Evolutionary conservation across 2,329 filamentous ascomycete species (phyloP), one percentile per base, ranked within the genome.

Genomic region (Epichloe bromicola): DNA sequence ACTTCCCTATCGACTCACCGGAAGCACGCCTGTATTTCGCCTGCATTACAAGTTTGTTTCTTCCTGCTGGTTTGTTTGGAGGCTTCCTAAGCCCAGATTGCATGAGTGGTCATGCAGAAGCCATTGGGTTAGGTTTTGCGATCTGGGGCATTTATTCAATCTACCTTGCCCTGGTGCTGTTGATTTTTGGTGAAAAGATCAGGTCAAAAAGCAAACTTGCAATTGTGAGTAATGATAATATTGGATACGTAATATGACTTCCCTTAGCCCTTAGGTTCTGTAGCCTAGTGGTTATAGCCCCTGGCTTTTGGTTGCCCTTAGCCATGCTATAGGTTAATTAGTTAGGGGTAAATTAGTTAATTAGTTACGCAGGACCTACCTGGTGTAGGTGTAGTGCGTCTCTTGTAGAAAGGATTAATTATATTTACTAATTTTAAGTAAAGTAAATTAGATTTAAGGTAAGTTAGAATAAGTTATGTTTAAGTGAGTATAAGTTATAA

Each of bases 131-230:
- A 36, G 79, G 75, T 0, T 78, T 88, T 53, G 83, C 88, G 0
- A 91, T 86, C 0, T 86, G 91, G 73, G 85, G 90, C 30, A 94
- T 96, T 56, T 91, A 88, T 65, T 83, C 80, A 40, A 81, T 96
- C 37, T 94, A 94, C 62, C 75, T 96, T 1, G 84, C 89, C 23
- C 23, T 26, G 23, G 81, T 90, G 0, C 65, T 96, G 48, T 78
- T 90, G 0, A 79, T 93, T 34, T 93, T 80, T 57, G 91, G 90
- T 0, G 80, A 84, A 36, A 77, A 62, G 56, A 95, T 96, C 55
- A 74, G 90, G 30, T 76, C 78, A 11, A 78, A 82, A 63, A 93
- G 87, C 63, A 84, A 80, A 58, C 85, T 95, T 67, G 88, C 88
- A 4, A 76, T 74, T 63, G 79, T 76, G 64, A 68, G 71, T 65